Conservation (phyloP, 257 asterid species). For the Nicotiana tabacum region DNA sequence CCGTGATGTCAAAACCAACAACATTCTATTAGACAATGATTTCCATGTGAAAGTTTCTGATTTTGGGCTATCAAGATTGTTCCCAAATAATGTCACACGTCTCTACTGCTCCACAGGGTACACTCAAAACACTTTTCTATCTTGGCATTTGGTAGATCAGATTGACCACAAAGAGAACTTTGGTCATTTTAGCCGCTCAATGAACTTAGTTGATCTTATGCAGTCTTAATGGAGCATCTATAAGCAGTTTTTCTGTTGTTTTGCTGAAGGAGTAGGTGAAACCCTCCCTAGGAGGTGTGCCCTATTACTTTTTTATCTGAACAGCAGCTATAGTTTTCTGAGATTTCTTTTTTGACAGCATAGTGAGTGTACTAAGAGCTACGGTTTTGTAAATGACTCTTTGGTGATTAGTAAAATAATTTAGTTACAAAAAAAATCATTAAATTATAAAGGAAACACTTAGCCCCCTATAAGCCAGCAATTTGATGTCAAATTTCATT, state of each 20-base stretch:
- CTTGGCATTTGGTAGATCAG: background rate
- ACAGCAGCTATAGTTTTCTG: no score
- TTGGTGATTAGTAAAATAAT: no score
- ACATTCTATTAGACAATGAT: constrained; percentile 76
- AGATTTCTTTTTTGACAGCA: no score
- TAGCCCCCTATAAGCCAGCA: background rate
- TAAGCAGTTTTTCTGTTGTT: background rate
- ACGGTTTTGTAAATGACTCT: no score
- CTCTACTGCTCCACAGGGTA: constrained; percentile 96
- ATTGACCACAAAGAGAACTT: background rate
- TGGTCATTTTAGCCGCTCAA: background rate
- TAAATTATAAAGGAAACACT: background rate
- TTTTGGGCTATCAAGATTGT: constrained; percentile 73
- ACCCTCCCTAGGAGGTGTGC: no score
- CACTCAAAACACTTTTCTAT: constrained; percentile 20
- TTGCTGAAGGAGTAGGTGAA: no score
- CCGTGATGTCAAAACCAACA: constrained; percentile 83
- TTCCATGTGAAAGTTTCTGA: constrained; percentile 92
- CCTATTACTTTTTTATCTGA: no score
- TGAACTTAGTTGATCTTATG: constrained; percentile 1
- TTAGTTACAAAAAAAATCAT: background rate
- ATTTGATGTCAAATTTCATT: background rate
- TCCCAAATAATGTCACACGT: constrained; percentile 76
- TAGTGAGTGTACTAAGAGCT: no score
- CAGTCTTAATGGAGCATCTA: background rate